Conservation (phyloP, 202 grass and related monocot genomes). For the Digitaria exilis region DNA sequence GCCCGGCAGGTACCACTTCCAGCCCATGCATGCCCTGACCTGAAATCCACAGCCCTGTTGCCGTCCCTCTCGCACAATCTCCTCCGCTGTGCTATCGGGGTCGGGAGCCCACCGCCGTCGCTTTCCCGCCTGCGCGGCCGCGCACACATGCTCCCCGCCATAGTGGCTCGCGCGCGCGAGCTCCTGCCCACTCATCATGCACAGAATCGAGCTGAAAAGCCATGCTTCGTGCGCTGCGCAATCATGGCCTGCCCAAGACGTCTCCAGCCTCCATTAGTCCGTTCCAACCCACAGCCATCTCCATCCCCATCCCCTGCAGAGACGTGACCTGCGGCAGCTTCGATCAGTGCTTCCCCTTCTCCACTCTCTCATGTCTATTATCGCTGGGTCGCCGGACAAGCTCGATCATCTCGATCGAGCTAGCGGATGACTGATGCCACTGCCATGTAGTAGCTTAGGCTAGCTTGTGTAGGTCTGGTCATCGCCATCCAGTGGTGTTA, state of each 20-base stretch:
- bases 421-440: slow-evolving; percentile 6
- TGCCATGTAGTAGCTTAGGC: slow-evolving; percentile 39
- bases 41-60: neutral
- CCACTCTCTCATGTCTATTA: neutral
- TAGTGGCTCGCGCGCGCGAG: neutral
- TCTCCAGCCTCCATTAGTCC: no score
- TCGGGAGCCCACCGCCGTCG: slow-evolving; percentile 45
- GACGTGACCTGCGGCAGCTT: neutral
- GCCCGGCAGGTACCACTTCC: neutral
- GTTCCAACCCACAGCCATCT: neutral
- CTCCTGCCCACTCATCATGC: slow-evolving; percentile 32
- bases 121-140: slow-evolving; percentile 25
- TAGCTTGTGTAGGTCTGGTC: slow-evolving; percentile 39
- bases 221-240: slow-evolving; percentile 22
- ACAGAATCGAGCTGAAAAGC: neutral
- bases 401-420: neutral
- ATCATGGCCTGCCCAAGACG: slow-evolving; percentile 40
- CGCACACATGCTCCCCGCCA: neutral
- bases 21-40: neutral
- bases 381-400: neutral
- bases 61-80: neutral
- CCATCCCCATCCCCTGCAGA: neutral
- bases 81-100: slow-evolving; percentile 1
- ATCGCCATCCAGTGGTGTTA: neutral
- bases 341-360: slow-evolving; percentile 11